Conservation (phyloP, 176 grass and related monocot species). For the Oryza glumipatula region DNA sequence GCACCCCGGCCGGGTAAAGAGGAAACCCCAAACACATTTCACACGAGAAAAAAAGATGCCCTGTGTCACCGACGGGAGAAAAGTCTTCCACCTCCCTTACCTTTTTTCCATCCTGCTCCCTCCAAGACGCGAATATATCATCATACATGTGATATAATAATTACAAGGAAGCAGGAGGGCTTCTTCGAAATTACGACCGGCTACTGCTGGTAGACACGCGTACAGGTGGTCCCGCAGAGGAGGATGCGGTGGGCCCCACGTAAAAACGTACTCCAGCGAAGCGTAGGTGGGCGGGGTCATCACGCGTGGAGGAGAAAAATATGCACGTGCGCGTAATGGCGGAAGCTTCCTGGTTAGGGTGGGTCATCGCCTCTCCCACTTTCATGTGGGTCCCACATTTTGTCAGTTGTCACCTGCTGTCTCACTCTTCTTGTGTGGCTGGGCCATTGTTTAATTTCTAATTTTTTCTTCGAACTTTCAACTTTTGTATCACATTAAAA, state of each 20-base stretch:
- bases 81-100: not conserved
- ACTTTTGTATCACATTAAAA: too few relatives aligned
- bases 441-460: not conserved
- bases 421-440: too few relatives aligned
- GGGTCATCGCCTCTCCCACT: not conserved
- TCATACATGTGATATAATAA: too few relatives aligned
- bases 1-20: not conserved
- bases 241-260: not conserved
- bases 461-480: too few relatives aligned
- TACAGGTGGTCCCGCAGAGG: not conserved
- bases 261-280: not conserved
- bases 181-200: not conserved
- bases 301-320: not conserved
- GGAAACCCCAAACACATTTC: not conserved
- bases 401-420: not conserved
- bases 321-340: constrained; percentile 3
- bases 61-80: not conserved
- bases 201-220: not conserved
- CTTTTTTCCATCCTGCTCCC: not conserved
- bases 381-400: not conserved
- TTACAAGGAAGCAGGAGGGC: fast-evolving
- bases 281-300: not conserved
- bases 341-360: not conserved
- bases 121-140: not conserved
- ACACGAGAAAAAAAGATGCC: not conserved